Conservation (phyloP, 345 rosid genomes). For the Lenwebbia sp. region DNA sequence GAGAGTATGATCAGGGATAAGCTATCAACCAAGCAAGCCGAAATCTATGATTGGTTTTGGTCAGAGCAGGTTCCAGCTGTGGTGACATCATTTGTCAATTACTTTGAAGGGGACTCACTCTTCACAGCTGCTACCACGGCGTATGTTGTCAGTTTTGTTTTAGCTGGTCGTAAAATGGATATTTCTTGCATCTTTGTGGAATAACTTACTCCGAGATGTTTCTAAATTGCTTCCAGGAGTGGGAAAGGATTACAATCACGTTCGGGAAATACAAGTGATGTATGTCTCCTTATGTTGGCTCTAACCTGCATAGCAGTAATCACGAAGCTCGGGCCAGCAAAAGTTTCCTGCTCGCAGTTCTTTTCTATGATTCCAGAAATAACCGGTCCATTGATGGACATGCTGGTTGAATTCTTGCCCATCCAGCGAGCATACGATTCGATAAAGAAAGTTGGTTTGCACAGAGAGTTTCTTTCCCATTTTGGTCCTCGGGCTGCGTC, state of each 20-base stretch:
- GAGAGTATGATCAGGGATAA: constrained; percentile 81
- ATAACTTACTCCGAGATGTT: not conserved
- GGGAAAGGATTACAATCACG: constrained; percentile 32
- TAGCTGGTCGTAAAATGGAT: constrained; percentile 1
- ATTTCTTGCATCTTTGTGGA: not conserved
- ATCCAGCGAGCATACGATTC: constrained; percentile 54
- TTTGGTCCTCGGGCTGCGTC: constrained; percentile 88
- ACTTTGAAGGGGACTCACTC: constrained; percentile 52
- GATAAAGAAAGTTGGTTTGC: constrained; percentile 64
- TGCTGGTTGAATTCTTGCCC: constrained; percentile 69
- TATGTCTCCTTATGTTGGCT: constrained; percentile 69
- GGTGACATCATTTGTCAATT: constrained; percentile 50
- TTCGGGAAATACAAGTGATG: constrained; percentile 48
- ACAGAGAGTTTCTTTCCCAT: constrained; percentile 85
- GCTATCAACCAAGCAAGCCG: constrained; percentile 65
- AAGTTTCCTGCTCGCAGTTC: constrained; percentile 67
- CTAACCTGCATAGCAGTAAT: constrained; percentile 76
- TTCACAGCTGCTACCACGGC: constrained; percentile 44
- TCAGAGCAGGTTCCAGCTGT: constrained; percentile 60
- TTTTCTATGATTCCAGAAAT: constrained; percentile 61
- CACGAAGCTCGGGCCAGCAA: constrained; percentile 79
- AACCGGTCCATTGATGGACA: constrained; percentile 81
- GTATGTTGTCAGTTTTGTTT: constrained; percentile 25
- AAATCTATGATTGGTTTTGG: constrained; percentile 75
- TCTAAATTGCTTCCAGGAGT: constrained; percentile 26